Evolutionary conservation across 257 asterid genomes (phyloP), one percentile per base, ranked within the genome.

Genomic region (Capsicum baccatum): DNA sequence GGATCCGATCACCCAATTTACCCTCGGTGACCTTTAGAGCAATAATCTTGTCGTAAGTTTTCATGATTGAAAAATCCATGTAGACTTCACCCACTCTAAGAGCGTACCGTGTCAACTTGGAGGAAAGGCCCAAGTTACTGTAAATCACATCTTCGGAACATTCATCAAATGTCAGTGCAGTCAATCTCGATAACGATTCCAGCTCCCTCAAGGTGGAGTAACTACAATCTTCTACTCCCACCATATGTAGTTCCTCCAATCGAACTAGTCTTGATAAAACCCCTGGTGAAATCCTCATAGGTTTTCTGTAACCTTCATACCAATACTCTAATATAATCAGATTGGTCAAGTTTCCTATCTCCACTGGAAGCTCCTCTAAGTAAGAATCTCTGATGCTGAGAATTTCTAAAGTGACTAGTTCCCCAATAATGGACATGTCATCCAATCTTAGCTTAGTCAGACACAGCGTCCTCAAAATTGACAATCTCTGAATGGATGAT

Each of bases 361-460:
- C 85, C 9, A 11, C 6, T 2, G 83, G 85, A 9, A 81, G 56
- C 9, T 56, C 58, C 17, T 11, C 8, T 13, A 80, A 69, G 8
- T 16, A 8, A 85, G 84, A 80, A 2, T 37, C 39, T 48, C 0
- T 10, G 16, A 85, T 68, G 83, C 58, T 80, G 57, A 85, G 87
- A 48, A 85, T 37, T 80, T 85, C 82, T 35, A 85, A 47, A 3
- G n/a, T 47, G 9, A 13, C 26, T 16, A 79, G 67, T 55, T 42
- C 54, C 5, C 64, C 85, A 19, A 85, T 62, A 9, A 56, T 42
- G 8, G 83, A 63, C 14, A 63, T 35, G 11, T 26, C 74, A 52
- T 6, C 3, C 57, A 84, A 48, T 5, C 6, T 62, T 69, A 55
- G 52, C 1, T 54, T 1, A 33, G 9, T 55, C 9, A 63, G 14